Evolutionary conservation across 768 basidiomycete species (phyloP).

Genomic region (Hericium erinaceus): DNA sequence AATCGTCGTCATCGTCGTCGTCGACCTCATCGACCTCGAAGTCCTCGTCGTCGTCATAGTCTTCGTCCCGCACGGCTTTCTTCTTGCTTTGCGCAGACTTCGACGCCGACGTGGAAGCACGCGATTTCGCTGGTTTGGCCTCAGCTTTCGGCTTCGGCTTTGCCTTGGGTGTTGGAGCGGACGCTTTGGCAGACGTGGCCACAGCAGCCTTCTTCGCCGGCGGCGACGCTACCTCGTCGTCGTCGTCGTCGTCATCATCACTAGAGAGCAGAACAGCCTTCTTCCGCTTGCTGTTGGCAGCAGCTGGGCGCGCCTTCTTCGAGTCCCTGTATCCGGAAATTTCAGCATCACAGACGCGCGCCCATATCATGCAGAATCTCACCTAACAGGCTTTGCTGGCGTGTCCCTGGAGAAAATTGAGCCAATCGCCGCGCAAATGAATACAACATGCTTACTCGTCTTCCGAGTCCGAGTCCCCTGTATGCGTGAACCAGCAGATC

Average conservation of each 20-base stretch:
- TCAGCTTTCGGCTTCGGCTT: not conserved
- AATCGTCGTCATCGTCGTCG: slow-evolving; percentile 13
- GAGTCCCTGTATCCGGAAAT: no score
- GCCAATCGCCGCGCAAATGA: no score
- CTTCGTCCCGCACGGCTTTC: slow-evolving; percentile 25
- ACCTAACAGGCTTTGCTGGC: no score
- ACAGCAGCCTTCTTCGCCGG: slow-evolving; percentile 34
- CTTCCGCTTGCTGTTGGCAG: not conserved
- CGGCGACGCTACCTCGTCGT: slow-evolving; percentile 18
- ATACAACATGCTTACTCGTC: no score
- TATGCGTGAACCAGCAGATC: no score
- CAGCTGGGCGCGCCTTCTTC: not conserved
- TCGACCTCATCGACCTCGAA: slow-evolving; percentile 11
- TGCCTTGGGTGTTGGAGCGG: not conserved
- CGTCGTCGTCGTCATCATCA: not conserved
- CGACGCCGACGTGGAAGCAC: slow-evolving; percentile 3
- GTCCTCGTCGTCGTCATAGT: slow-evolving; percentile 23
- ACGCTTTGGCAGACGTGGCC: slow-evolving; percentile 1
- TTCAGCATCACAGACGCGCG: no score
- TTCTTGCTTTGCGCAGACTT: slow-evolving; percentile 22
- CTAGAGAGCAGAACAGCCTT: not conserved
- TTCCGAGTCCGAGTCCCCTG: no score
- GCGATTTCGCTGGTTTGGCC: slow-evolving; percentile 17
- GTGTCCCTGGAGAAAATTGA: no score
- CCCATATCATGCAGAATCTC: no score